phyloP scores from a whole-genome alignment of 2,329 filamentous ascomycete genomes.

The Scytalidium lignicola region DNA sequence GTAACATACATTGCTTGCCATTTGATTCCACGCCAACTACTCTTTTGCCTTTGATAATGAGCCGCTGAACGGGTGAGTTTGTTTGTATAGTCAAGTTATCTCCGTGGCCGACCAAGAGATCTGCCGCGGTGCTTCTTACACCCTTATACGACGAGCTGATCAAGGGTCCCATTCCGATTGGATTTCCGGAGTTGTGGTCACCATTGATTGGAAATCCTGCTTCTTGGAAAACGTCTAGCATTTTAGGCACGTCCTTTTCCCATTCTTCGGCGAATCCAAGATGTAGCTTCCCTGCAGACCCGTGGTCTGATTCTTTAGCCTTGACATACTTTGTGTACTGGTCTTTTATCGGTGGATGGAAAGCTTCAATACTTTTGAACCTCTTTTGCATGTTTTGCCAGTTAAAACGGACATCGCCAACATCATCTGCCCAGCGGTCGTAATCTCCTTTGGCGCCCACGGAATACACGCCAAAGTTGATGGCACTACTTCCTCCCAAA shows the following conservation, averaged over 20 bases:
- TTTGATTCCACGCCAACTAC: slow-evolving; percentile 40
- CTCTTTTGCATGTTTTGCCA: slow-evolving; percentile 49
- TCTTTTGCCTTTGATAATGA: slow-evolving; percentile 41
- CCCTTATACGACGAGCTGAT: slow-evolving; percentile 46
- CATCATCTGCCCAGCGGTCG: slow-evolving; percentile 52
- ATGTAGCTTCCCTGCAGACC: slow-evolving; percentile 40
- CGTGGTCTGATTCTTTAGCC: slow-evolving; percentile 43
- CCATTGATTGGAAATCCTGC: slow-evolving; percentile 44
- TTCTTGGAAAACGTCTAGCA: slow-evolving; percentile 43
- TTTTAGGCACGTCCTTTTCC: slow-evolving; percentile 41
- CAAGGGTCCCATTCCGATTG: slow-evolving; percentile 47
- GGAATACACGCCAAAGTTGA: slow-evolving; percentile 51
- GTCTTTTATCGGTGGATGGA: slow-evolving; percentile 36
- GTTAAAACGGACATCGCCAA: slow-evolving; percentile 48
- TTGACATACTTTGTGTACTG: slow-evolving; percentile 41
- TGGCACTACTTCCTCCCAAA: slow-evolving; percentile 46
- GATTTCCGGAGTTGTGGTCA: slow-evolving; percentile 54
- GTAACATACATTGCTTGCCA: slow-evolving; percentile 27
- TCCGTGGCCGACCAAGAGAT: slow-evolving; percentile 39
- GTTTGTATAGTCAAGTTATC: slow-evolving; percentile 49
- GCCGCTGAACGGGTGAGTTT: slow-evolving; percentile 39
- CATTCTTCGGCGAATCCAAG: slow-evolving; percentile 43
- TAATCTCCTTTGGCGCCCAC: slow-evolving; percentile 55
- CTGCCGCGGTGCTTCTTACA: slow-evolving; percentile 43
- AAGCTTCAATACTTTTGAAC: slow-evolving; percentile 49